A percentile compares a stretch with the other conserved stretches of the same genome.
These are phyloP conservation scores for Pelargonium exstipulatum DNA, from an alignment of 441 rosid species.

Conservation along the genomic window DNA sequence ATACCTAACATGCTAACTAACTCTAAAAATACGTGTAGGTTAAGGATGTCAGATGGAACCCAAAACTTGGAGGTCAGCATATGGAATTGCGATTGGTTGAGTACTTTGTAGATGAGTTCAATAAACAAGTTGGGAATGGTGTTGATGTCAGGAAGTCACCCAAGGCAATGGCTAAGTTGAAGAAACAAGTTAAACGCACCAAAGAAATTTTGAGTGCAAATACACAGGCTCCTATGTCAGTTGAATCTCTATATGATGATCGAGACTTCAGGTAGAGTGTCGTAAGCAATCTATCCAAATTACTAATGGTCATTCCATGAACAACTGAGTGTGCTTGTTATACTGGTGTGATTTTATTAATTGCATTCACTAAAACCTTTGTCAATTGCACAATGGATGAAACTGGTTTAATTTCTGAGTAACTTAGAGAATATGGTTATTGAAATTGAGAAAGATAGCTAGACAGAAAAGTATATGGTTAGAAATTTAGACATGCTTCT, in stretches of 20 bases:
- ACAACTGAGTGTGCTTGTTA: not conserved
- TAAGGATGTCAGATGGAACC: conserved; percentile 96
- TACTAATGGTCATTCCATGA: not conserved
- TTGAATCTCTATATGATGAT: conserved; percentile 86
- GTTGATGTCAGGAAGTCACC: conserved; percentile 80
- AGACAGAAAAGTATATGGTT: too few species aligned
- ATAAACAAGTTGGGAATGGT: conserved; percentile 77
- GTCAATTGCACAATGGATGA: too few species aligned
- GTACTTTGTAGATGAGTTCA: conserved; percentile 85
- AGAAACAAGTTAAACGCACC: conserved; percentile 94
- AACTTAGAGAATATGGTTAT: too few species aligned
- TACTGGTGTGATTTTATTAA: not conserved
- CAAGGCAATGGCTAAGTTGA: conserved; percentile 95
- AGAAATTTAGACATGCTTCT: too few species aligned
- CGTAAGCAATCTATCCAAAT: conserved; percentile 4
- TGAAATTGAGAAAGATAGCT: too few species aligned
- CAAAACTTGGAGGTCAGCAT: conserved; percentile 79
- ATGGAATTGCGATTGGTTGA: conserved; percentile 86
- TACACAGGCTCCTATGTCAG: conserved; percentile 78
- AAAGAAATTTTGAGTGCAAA: conserved; percentile 96
- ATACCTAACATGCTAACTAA: conserved; percentile 11
- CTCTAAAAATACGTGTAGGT: conserved; percentile 42
- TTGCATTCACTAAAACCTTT: too few species aligned
- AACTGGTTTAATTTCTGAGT: too few species aligned
- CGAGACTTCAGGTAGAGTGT: conserved; percentile 73